Evolutionary conservation across 129 eudicot genomes (phyloP), one percentile per base, ranked within the genome.

Genomic region (Rutidosis leptorrhynchoides): DNA sequence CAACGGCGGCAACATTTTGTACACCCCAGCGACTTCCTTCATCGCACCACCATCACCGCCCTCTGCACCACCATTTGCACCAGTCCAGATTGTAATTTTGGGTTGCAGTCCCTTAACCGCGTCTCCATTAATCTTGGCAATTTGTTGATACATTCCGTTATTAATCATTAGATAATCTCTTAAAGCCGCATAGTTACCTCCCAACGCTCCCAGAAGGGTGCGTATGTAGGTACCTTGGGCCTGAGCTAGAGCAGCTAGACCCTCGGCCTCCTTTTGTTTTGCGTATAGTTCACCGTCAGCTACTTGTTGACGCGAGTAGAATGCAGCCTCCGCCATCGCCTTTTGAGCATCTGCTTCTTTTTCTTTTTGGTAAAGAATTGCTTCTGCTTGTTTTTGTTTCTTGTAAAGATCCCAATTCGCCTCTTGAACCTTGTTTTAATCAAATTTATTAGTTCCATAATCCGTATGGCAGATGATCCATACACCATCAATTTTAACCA

Each of bases 361-460:
- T 19, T 74, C 77, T 58, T 75, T 78, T 58, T 83, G 65, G 62
- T 78, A 83, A 0, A 85, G 75, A 30, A 69, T 68, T 68, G 88
- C 85, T 70, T 85, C 90, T 24, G 90, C 86, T 5, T 72, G 80
- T 22, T 85, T 85, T 71, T 79, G 83, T 63, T 79, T 77, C 77
- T 51, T 79, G 84, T 84, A 84, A 11, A 84, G 72, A 63, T 84
- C 90, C 86, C 86, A 84, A 33, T 85, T 85, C 25, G 87, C 91
- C 27, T 85, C 91, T 79, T 85, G 87, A 25, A 85, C 85, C 91
- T 85, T 52, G n/a, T 15, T 60, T 28, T 6, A 14, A 60, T 30
- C 27, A 60, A 29, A 57, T 12, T 26, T 24, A 17, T 4, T 28
- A 15, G 24, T 29, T 29, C 17, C n/a, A n/a, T n/a, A n/a, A n/a